Percentiles rank a stretch among this genome's conserved stretches.
Conservation (phyloP, 805 yeast genomes). For the Suhomyces faveliae region DNA sequence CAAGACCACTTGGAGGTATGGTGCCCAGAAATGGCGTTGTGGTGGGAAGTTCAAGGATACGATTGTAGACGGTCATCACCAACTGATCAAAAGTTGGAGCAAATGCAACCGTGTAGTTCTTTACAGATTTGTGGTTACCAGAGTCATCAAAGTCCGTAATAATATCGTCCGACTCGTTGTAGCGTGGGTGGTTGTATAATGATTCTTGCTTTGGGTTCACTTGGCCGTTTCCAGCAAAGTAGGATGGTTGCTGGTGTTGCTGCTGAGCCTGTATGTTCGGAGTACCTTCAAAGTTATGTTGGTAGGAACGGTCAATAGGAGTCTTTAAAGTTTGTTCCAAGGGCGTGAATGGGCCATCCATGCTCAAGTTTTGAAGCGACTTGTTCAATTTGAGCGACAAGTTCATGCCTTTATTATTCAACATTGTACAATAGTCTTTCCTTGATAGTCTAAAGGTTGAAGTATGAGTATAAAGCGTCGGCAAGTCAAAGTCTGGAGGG, state of each 20-base stretch:
- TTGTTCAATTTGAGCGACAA: slow-evolving; percentile 36
- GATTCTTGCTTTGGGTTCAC: slow-evolving; percentile 9
- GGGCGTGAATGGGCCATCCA: slow-evolving; percentile 41
- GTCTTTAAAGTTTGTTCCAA: slow-evolving; percentile 42
- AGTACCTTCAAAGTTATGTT: neutral
- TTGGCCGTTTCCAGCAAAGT: slow-evolving; percentile 10
- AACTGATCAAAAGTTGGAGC: slow-evolving; percentile 37
- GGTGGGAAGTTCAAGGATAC: slow-evolving; percentile 40
- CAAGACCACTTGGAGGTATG: slow-evolving; percentile 45
- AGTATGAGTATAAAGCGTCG: neutral
- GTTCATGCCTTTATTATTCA: slow-evolving; percentile 32
- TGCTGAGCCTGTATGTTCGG: slow-evolving; percentile 7
- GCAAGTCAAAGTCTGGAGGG: neutral
- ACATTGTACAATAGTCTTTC: slow-evolving; percentile 5
- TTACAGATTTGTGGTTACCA: slow-evolving; percentile 16
- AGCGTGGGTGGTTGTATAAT: slow-evolving; percentile 32
- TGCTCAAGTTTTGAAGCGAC: slow-evolving; percentile 22
- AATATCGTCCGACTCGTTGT: slow-evolving; percentile 42
- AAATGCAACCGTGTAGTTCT: slow-evolving; percentile 34
- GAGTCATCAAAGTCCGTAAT: slow-evolving; percentile 40
- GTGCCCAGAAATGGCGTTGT: slow-evolving; percentile 45
- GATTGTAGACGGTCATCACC: slow-evolving; percentile 32
- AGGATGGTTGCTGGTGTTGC: slow-evolving; percentile 10
- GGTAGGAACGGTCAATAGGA: slow-evolving; percentile 33
- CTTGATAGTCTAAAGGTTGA: neutral